Percentiles rank a stretch among this genome's conserved stretches.
Evolutionary conservation across 768 basidiomycete genomes (phyloP).

Genomic region (Paxillus involutus): DNA sequence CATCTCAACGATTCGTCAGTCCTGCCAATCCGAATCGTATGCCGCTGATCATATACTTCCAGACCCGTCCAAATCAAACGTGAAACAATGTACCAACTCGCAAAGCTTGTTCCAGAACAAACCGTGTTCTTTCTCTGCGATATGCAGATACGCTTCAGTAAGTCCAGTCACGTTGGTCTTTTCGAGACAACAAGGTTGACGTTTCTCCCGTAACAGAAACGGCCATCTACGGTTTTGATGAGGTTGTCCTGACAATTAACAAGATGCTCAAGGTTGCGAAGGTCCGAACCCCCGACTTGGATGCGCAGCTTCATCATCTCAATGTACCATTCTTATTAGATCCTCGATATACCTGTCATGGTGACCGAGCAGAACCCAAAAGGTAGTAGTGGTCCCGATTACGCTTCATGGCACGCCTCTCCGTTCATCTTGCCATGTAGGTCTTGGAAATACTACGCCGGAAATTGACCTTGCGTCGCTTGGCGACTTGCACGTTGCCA

Average conservation of each 20-base stretch:
- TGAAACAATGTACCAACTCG: constrained; percentile 26
- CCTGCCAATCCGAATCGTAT: too few relatives aligned
- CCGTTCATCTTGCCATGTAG: constrained; percentile 35
- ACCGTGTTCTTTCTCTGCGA: constrained; percentile 82
- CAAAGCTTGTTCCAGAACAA: constrained; percentile 36
- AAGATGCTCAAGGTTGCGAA: constrained; percentile 80
- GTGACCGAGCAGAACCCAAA: constrained; percentile 82
- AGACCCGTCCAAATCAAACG: not conserved
- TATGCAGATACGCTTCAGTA: constrained; percentile 75
- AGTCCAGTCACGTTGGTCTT: constrained; percentile 22
- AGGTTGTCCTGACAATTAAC: constrained; percentile 64
- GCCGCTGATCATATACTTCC: not conserved
- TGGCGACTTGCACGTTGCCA: constrained; percentile 56
- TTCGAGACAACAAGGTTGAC: not conserved
- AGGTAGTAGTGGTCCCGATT: constrained; percentile 41
- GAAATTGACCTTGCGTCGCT: constrained; percentile 57
- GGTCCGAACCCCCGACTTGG: constrained; percentile 35
- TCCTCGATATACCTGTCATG: constrained; percentile 70
- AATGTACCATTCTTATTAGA: constrained; percentile 32
- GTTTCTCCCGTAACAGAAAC: constrained; percentile 33
- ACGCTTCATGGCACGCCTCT: not conserved
- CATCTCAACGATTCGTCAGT: too few relatives aligned
- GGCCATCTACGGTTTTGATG: constrained; percentile 69
- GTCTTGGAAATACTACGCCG: constrained; percentile 66
- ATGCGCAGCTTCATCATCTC: not conserved